A percentile compares a stretch with the other conserved stretches of the same genome.
Evolutionary conservation across 768 basidiomycete genomes (phyloP).

Genomic region (Lactarius tabidus): DNA sequence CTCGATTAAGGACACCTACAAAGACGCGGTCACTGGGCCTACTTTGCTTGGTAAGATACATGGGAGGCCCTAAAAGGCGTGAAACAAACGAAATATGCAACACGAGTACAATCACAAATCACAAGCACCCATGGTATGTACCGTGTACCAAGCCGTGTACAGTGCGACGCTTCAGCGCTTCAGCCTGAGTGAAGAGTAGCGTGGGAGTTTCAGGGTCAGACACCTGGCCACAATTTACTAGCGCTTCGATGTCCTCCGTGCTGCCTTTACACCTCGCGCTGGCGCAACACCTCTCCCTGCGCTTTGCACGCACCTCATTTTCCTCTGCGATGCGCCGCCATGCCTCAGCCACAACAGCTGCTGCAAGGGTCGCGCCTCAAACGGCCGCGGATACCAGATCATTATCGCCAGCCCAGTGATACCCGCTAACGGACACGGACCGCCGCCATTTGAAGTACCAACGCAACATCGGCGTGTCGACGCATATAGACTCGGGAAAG

Average conservation of each 20-base stretch:
- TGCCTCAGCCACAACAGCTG: constrained; percentile 15
- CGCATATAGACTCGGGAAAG: constrained; percentile 96
- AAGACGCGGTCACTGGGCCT: too few relatives aligned
- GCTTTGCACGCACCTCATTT: not conserved
- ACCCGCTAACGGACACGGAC: constrained; percentile 60
- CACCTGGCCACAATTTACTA: not conserved
- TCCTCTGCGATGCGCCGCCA: not conserved
- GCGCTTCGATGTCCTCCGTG: not conserved
- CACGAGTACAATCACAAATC: too few relatives aligned
- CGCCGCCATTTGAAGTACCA: constrained; percentile 62
- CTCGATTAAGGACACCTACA: too few relatives aligned
- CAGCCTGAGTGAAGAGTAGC: too few relatives aligned
- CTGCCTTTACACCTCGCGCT: not conserved
- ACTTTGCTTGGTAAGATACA: too few relatives aligned
- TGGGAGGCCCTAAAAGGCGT: too few relatives aligned
- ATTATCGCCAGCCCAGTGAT: constrained; percentile 17
- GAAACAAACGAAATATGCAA: too few relatives aligned
- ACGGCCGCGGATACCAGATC: not conserved
- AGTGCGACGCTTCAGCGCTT: too few relatives aligned
- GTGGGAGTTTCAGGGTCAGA: too few relatives aligned
- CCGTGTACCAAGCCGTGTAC: too few relatives aligned
- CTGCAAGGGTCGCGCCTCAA: not conserved
- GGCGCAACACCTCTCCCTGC: not conserved
- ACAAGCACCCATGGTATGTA: too few relatives aligned
- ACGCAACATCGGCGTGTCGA: constrained; percentile 94